A percentile compares a stretch with the other conserved stretches of the same genome.
Conservation (phyloP, 2,329 filamentous ascomycete species). For the Penicillium sp. region DNA sequence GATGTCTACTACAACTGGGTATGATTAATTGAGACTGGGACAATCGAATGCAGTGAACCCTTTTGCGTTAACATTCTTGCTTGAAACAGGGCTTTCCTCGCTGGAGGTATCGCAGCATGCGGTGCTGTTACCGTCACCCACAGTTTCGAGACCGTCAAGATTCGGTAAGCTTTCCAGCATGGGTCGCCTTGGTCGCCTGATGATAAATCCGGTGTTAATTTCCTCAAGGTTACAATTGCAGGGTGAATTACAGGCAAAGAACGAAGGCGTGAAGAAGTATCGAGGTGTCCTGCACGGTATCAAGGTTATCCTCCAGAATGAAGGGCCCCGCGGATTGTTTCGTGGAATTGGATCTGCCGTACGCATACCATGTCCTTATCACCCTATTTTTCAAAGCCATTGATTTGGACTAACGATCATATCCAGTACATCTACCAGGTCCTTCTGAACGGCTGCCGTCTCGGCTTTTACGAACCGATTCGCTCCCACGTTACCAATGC, state of each 20-base stretch:
- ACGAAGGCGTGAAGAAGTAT: slow-evolving; percentile 84
- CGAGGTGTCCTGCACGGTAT: slow-evolving; percentile 89
- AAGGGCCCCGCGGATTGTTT: slow-evolving; percentile 82
- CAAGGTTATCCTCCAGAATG: slow-evolving; percentile 84
- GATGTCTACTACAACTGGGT: slow-evolving; percentile 60
- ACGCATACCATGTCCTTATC: slow-evolving; percentile 21
- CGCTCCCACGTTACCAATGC: slow-evolving; percentile 69
- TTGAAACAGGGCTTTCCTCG: slow-evolving; percentile 74
- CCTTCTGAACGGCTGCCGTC: slow-evolving; percentile 90
- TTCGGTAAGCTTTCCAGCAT: slow-evolving; percentile 62
- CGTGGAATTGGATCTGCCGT: slow-evolving; percentile 84
- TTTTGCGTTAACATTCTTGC: slow-evolving; percentile 10
- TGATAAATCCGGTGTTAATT: background rate
- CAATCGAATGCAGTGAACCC: background rate
- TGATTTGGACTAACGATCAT: slow-evolving; percentile 3
- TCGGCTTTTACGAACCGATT: slow-evolving; percentile 97
- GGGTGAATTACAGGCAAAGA: slow-evolving; percentile 87
- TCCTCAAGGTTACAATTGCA: slow-evolving; percentile 82
- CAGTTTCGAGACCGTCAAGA: slow-evolving; percentile 98
- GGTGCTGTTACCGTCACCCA: slow-evolving; percentile 97
- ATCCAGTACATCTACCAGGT: slow-evolving; percentile 87
- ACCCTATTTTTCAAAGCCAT: background rate
- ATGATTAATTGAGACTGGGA: slow-evolving; percentile 13
- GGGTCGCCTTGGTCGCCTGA: slow-evolving; percentile 4
- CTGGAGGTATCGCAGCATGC: slow-evolving; percentile 94